Evolutionary conservation across 2,329 filamentous ascomycete species (phyloP), one percentile per base, ranked within the genome.

Genomic region (Juglanconis juglandina): DNA sequence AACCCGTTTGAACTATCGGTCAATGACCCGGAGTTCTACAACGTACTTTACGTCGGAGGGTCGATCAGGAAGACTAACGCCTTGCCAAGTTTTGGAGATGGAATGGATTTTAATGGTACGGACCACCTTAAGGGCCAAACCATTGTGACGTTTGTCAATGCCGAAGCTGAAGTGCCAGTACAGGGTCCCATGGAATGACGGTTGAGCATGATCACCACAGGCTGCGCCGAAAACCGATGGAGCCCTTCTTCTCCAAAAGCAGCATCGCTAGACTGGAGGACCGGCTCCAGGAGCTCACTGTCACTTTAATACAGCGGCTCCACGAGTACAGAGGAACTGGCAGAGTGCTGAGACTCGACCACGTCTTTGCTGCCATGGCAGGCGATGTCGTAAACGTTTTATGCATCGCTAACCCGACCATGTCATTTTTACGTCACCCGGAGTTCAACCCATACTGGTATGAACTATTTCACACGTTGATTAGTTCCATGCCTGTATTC

Each of bases 1-100:
- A 73, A 71, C 53, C 68, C 71, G 4, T 47, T 67, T 10, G 69
- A 72, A 42, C 50, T 73, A 2, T 69, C 70, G 47, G 67, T 71
- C 47, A 54, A 68, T 32, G 71, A 75, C 35, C 66, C 68, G 10
- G 66, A 66, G 4, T 71, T 68, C 61, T 68, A 70, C 42, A 66
- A 70, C 39, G 54, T 64, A 3, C 56, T 73, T 4, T 73, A 71
- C 51, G 64, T 65, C 8, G 46, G 54, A 4, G 63, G 56, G 4
- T 46, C 53, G 1, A 42, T 56, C 0, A 52, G 62, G 8, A 62
- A 62, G 6, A 62, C 59, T 3, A 49, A 64, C 17, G 54, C 56
- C 5, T 53, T 53, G 34, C 52, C 53, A 5, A 37, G 48, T 39
- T 61, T 62, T n/a, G 46, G 63, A 9, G 57, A 60, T 44, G 61